Evolutionary conservation across 164 flowering plant species (phyloP), one percentile per base, ranked within the genome.

Genomic region (Vitis riparia): DNA sequence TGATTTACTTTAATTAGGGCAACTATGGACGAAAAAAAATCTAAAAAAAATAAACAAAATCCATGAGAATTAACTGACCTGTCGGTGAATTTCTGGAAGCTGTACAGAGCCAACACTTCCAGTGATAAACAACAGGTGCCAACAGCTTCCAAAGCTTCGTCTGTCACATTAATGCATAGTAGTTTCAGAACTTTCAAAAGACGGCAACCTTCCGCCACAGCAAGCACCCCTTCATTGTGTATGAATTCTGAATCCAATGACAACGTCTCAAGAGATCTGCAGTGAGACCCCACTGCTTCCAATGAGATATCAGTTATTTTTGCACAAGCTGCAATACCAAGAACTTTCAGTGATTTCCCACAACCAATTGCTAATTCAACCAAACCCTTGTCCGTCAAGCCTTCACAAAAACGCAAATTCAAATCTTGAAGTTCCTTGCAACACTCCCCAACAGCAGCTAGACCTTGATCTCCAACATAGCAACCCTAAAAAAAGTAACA

Each of bases 331-430:
- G 97, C 99, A 59, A 94, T 59, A 59, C 95, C 84, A 58, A 92
- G 81, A 57, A 85, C 73, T 76, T 88, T 92, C 58, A 94, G 68
- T 63, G 97, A 81, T 53, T 79, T 85, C 19, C 94, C 91, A 71
- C 88, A 84, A 12, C 95, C 91, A 72, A 23, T 14, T 19, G 86
- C 88, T 68, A 94, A 68, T 59, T 87, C 82, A 75, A 79, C 78
- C 82, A 94, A 62, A 57, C 97, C 97, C 1, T 58, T 62, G 65
- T 94, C 97, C 37, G 90, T 87, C 81, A 94, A 77, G 19, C 93
- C 94, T 81, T 94, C 97, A 82, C 99, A 92, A 73, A 88, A 92
- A 7, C 91, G 89, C 83, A 94, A 80, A 75, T 91, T 92, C 76
- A 94, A 75, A 56, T 88, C 91, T 80, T 91, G 89, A 71, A 94